phyloP scores from a whole-genome alignment of 352 stramenopile species.

The Blastocystis sp. region DNA sequence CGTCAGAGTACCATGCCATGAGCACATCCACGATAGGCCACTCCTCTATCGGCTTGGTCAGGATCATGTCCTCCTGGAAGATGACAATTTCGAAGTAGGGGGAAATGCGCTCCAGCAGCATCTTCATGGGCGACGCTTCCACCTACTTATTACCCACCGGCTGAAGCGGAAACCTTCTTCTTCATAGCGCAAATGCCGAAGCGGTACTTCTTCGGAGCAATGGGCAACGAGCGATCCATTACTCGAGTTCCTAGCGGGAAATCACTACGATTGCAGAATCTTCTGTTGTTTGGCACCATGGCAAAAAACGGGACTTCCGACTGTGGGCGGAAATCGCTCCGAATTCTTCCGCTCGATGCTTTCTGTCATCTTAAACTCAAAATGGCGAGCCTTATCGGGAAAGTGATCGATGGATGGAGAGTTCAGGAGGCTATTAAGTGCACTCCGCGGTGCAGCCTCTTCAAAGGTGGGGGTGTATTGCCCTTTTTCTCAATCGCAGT shows the following conservation, averaged over 20 bases:
- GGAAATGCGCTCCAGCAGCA: constrained; percentile 49
- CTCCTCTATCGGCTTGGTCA: constrained; percentile 86
- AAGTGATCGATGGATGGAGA: constrained; percentile 42
- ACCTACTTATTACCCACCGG: constrained; percentile 90
- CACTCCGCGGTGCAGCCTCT: background rate
- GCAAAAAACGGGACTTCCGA: background rate
- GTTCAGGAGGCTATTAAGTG: constrained; percentile 4
- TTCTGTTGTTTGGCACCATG: background rate
- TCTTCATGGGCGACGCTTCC: constrained; percentile 82
- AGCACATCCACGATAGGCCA: constrained; percentile 93
- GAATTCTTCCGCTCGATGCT: background rate
- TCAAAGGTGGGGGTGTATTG: constrained; percentile 9
- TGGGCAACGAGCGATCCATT: constrained; percentile 58
- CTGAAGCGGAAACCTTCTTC: constrained; percentile 95
- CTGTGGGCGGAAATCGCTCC: background rate
- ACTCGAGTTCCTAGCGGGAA: background rate
- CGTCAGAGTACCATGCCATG: constrained; percentile 96
- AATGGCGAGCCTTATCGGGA: constrained; percentile 60
- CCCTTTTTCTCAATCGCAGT: background rate
- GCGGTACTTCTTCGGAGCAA: constrained; percentile 66
- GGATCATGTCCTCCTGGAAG: constrained; percentile 93
- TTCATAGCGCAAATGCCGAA: constrained; percentile 96
- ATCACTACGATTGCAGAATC: background rate
- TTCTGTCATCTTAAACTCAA: background rate
- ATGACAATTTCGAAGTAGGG: constrained; percentile 89